Evolutionary conservation across 192 early-diverging fungal genomes (phyloP).

Genomic region (Mortierella hygrophila): DNA sequence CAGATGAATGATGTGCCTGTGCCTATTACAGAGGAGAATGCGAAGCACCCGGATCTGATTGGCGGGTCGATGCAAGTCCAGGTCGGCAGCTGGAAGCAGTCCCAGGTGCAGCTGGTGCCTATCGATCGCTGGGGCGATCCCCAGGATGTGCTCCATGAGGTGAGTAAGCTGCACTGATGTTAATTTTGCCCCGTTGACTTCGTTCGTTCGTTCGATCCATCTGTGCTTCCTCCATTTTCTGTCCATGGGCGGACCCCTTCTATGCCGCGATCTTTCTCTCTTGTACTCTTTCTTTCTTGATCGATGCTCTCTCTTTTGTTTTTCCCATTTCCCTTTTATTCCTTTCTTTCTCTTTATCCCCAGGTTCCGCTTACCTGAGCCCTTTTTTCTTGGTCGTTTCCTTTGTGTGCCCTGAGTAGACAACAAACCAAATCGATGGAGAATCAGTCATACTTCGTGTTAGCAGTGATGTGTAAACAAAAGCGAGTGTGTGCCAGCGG

Average conservation of each 20-base stretch:
- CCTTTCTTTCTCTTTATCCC: not conserved
- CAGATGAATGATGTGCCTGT: conserved; percentile 25
- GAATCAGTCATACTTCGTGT: not conserved
- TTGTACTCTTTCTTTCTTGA: not conserved
- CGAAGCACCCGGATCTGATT: conserved; percentile 30
- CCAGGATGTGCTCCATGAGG: conserved; percentile 48
- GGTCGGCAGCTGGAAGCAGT: conserved; percentile 44
- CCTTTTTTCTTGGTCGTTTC: not conserved
- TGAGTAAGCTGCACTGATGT: not conserved
- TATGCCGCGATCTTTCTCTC: not conserved
- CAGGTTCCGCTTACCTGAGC: conserved; percentile 1
- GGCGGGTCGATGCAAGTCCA: conserved; percentile 38
- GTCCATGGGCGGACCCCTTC: not conserved
- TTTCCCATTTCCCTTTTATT: not conserved
- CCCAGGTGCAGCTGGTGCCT: conserved; percentile 42
- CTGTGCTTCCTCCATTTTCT: not conserved
- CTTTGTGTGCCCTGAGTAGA: not conserved
- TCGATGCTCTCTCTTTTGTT: not conserved
- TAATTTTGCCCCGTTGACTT: not conserved
- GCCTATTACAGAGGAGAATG: conserved; percentile 42
- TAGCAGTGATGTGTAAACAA: not conserved
- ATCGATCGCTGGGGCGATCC: conserved; percentile 42
- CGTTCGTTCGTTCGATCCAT: not conserved
- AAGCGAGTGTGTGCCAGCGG: not conserved
- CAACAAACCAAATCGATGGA: not conserved